A percentile compares a stretch with the other conserved stretches of the same genome.
These are phyloP conservation scores for Eutypella sp. DNA, from an alignment of 2,329 filamentous ascomycete species.

Conservation along the genomic window DNA sequence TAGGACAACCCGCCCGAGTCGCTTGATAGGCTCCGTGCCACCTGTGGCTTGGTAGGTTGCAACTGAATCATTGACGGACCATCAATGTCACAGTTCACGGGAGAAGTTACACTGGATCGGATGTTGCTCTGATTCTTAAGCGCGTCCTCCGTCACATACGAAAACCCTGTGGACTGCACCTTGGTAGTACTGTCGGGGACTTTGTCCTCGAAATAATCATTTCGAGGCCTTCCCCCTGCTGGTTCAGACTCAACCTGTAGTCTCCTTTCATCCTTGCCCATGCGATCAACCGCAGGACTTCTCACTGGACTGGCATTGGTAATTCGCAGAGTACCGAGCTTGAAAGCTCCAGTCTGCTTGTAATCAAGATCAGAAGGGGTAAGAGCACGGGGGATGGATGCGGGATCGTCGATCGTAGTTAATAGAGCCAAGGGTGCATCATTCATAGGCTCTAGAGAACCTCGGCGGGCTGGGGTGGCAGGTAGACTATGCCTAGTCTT, in stretches of 20 bases:
- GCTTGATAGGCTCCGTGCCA: background rate
- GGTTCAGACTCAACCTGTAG: background rate
- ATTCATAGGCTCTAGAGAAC: constrained; percentile 15
- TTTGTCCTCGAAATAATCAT: constrained; percentile 11
- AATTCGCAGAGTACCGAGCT: constrained; percentile 57
- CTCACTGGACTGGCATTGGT: constrained; percentile 54
- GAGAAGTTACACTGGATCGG: background rate
- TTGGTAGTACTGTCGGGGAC: background rate
- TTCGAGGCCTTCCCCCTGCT: background rate
- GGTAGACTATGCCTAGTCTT: constrained; percentile 16
- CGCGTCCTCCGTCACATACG: background rate
- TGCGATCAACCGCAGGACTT: constrained; percentile 29
- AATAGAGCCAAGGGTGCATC: constrained; percentile 16
- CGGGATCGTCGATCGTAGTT: constrained; percentile 15
- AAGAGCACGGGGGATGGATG: constrained; percentile 30
- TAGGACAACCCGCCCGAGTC: background rate
- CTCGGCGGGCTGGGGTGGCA: constrained; percentile 16
- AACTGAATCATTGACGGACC: background rate
- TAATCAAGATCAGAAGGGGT: constrained; percentile 55
- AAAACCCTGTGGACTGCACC: background rate
- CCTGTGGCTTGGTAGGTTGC: background rate
- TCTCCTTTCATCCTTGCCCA: constrained; percentile 3
- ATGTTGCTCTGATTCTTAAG: background rate
- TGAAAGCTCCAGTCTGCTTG: constrained; percentile 56
- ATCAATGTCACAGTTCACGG: background rate